Percentiles rank a stretch among this genome's conserved stretches.
Evolutionary conservation across 345 rosid species (phyloP).

Genomic region (Geranium rotundifolium): DNA sequence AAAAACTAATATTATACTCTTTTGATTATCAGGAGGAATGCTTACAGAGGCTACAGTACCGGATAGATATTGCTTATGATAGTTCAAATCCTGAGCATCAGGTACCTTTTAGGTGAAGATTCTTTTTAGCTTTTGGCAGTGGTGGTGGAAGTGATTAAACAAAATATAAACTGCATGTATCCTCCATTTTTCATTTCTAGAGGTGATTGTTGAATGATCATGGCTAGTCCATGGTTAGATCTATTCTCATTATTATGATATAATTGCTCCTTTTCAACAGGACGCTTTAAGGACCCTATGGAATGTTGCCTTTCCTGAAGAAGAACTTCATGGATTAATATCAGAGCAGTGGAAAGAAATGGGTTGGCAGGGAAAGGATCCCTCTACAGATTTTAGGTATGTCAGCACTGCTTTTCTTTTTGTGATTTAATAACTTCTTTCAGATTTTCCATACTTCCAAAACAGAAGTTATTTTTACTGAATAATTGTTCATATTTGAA

Average conservation of each 20-base stretch:
- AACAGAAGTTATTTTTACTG: background rate
- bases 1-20: background rate
- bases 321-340: conserved; percentile 72
- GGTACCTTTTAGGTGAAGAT: conserved; percentile 24
- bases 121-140: conserved; percentile 1
- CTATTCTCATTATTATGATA: conserved; percentile 2
- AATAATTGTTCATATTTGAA: conserved; percentile 7
- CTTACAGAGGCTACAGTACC: conserved; percentile 70
- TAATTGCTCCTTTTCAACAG: conserved; percentile 32
- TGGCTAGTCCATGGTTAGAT: background rate
- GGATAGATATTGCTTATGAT: conserved; percentile 83
- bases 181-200: background rate
- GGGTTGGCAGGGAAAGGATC: conserved; percentile 99
- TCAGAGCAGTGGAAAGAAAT: conserved; percentile 99
- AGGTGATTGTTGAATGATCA: background rate
- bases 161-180: background rate
- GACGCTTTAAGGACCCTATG: conserved; percentile 80
- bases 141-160: background rate
- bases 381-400: conserved; percentile 97
- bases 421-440: background rate
- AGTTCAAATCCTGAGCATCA: conserved; percentile 72
- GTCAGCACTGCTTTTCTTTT: background rate
- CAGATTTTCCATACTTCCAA: background rate
- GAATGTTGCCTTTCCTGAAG: conserved; percentile 86
- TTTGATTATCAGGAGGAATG: conserved; percentile 64